Conservation (phyloP, 106 monocot genomes). For the Dioscorea dumetorum region DNA sequence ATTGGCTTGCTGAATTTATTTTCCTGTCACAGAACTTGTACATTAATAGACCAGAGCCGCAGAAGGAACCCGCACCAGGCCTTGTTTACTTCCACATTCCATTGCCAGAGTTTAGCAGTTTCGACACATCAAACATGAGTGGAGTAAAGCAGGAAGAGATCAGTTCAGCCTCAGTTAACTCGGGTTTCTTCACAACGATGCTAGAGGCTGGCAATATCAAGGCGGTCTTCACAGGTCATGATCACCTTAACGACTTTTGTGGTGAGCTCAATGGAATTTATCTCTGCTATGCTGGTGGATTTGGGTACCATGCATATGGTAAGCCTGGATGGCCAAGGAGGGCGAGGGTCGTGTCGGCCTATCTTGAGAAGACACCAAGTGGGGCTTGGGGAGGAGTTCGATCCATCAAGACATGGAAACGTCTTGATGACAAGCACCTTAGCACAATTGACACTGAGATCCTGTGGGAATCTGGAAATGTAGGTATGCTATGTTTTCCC, state of each 20-base stretch:
- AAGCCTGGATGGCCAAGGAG: slow-evolving; percentile 96
- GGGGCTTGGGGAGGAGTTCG: slow-evolving; percentile 81
- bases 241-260: slow-evolving; percentile 92
- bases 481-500: too few species aligned
- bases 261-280: slow-evolving; percentile 60
- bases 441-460: too few species aligned
- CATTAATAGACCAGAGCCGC: slow-evolving; percentile 30
- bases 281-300: slow-evolving; percentile 88
- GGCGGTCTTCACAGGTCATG: slow-evolving; percentile 81
- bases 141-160: slow-evolving; percentile 80
- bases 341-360: slow-evolving; percentile 69
- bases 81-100: slow-evolving; percentile 91
- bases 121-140: slow-evolving; percentile 53
- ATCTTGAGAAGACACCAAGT: slow-evolving; percentile 48
- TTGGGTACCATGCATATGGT: slow-evolving; percentile 97
- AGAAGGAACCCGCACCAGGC: slow-evolving; percentile 63
- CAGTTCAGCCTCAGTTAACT: slow-evolving; percentile 70
- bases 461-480: too few species aligned
- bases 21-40: slow-evolving; percentile 43
- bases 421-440: too few species aligned
- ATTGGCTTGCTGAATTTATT: neutral
- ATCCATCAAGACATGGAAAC: slow-evolving; percentile 88
- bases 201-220: slow-evolving; percentile 76
- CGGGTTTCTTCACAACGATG: slow-evolving; percentile 83
- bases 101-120: slow-evolving; percentile 55